Evolutionary conservation across 768 basidiomycete genomes (phyloP), one percentile per base, ranked within the genome.

Genomic region (Filobasidium wieringae): DNA sequence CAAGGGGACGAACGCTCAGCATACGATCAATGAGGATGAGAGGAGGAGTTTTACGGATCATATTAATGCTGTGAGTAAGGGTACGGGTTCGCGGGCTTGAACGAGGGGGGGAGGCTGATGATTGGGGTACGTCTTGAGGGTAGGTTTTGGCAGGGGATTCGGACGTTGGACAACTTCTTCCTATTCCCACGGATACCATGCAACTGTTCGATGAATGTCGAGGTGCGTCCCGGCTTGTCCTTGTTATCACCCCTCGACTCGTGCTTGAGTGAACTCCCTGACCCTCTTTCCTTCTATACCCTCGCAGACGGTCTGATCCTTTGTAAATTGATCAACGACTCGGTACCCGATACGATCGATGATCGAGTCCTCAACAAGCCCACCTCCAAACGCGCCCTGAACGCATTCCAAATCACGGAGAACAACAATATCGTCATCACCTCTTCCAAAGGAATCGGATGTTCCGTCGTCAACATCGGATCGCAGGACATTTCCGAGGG

Each of bases 391-490:
- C 64, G 72, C 8, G 71, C 68, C 43, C 80, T 99, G 47, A 99
- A 99, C 70, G 88, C 89, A 0, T 99, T 99, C 82, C 91, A 99
- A 69, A 96, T 96, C 67, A 97, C 95, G 0, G 95, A 99, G 74
- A 97, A 97, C 78, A 97, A 99, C 80, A 99, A 97, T 75, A 95
- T 99, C 69, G 93, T 97, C 69, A 95, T 99, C 75, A 86, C 88
- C 12, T 97, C 95, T 26, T 84, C 93, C 34, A 96, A 96, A 76
- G 92, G 87, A 72, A 97, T 99, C 64, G 93, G 95, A 34, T 95
- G 95, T 70, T 93, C 89, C 1, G 91, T 96, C 54, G 93, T 99
- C 75, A 99, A 99, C 76, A 96, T 99, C 63, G 95, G 95, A 26
- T 86, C 93, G 0, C 79, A 82, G 2, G 95, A 99, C 76, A 77